Evolutionary conservation across 805 yeast genomes (phyloP).

Genomic region (Pichia exigua): DNA sequence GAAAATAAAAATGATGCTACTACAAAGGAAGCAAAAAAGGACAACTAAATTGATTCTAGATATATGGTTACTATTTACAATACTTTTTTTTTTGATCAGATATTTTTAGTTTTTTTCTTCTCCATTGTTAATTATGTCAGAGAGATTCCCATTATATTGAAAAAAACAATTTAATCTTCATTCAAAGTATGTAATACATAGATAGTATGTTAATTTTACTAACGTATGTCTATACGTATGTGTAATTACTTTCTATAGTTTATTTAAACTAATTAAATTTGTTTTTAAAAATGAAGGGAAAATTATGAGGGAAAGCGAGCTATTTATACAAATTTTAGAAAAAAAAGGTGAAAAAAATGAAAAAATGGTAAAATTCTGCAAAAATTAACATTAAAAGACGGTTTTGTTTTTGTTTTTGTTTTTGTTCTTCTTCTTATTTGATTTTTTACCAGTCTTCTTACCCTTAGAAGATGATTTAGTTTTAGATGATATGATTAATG

Average conservation of each 20-base stretch:
- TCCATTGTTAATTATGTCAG: conserved; percentile 4
- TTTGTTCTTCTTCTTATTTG: conserved; percentile 19
- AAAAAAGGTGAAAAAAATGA: neutral
- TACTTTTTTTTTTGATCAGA: neutral
- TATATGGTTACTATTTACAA: no score
- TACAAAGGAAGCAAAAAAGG: neutral
- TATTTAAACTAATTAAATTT: no score
- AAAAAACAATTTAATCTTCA: conserved; percentile 7
- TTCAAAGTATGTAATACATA: neutral
- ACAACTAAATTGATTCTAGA: neutral
- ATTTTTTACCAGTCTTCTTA: conserved; percentile 17
- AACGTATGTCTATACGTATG: neutral
- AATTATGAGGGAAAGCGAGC: neutral
- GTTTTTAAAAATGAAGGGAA: no score
- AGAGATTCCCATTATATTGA: conserved; percentile 6
- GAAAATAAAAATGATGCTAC: neutral
- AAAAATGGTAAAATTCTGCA: neutral
- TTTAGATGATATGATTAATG: neutral
- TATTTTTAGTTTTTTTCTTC: conserved; percentile 8
- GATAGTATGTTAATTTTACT: neutral
- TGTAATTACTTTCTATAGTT: no score
- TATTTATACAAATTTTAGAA: neutral
- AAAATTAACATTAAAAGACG: conserved; percentile 2
- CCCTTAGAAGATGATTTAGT: neutral
- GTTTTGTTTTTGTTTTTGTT: conserved; percentile 10